A percentile compares a stretch with the other conserved stretches of the same genome.
phyloP scores from a whole-genome alignment of 306 rosid species.

The Urtica urens region DNA sequence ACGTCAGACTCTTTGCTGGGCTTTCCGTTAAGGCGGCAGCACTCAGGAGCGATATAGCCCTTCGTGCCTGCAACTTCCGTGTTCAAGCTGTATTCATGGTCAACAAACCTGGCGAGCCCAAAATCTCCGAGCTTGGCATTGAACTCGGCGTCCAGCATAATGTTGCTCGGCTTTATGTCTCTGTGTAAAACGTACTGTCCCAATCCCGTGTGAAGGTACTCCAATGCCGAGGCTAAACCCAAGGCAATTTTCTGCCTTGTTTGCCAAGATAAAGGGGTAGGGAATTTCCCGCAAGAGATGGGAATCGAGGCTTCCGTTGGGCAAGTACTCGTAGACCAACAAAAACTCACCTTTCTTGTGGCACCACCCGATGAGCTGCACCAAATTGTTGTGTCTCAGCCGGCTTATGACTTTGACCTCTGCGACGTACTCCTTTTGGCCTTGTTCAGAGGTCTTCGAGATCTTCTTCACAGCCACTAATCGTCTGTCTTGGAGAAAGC shows the following conservation, averaged over 20 bases:
- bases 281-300: slow-evolving; percentile 36
- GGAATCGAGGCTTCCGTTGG: slow-evolving; percentile 36
- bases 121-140: slow-evolving; percentile 72
- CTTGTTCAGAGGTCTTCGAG: slow-evolving; percentile 57
- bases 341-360: slow-evolving; percentile 53
- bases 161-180: slow-evolving; percentile 64
- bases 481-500: slow-evolving; percentile 4
- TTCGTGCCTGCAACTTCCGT: slow-evolving; percentile 69
- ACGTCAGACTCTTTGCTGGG: slow-evolving; percentile 63
- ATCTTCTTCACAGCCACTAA: slow-evolving; percentile 59
- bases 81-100: slow-evolving; percentile 56
- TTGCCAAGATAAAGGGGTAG: slow-evolving; percentile 34
- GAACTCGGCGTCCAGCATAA: slow-evolving; percentile 56
- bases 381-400: slow-evolving; percentile 57
- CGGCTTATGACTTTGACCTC: slow-evolving; percentile 63
- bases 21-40: slow-evolving; percentile 56
- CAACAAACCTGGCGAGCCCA: slow-evolving; percentile 59
- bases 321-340: slow-evolving; percentile 42
- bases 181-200: slow-evolving; percentile 79
- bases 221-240: slow-evolving; percentile 49
- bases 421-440: slow-evolving; percentile 53
- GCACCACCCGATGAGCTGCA: slow-evolving; percentile 75
- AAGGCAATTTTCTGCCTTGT: slow-evolving; percentile 43
- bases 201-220: slow-evolving; percentile 70
- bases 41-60: slow-evolving; percentile 68